phyloP scores from a whole-genome alignment of 164 flowering plant genomes.

The Vitis cinerea region DNA sequence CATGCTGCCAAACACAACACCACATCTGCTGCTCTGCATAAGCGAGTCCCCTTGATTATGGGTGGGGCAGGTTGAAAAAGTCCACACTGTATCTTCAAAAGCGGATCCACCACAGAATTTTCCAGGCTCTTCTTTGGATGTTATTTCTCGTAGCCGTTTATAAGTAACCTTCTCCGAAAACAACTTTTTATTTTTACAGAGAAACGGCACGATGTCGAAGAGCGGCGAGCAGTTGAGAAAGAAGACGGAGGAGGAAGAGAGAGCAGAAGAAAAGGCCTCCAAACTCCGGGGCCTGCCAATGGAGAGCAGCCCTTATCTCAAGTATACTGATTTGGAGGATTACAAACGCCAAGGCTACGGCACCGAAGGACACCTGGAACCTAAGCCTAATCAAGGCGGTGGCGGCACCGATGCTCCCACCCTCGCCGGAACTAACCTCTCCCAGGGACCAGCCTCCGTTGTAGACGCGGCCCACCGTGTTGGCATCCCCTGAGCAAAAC shows the following conservation, averaged over 20 bases:
- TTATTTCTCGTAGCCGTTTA: no score
- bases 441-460: neutral
- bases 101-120: no score
- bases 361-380: constrained; percentile 19
- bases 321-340: constrained; percentile 23
- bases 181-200: neutral
- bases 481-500: no score
- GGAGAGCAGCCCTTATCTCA: constrained; percentile 24
- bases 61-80: no score
- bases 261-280: neutral
- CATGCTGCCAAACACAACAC: no score
- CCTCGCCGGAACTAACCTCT: constrained; percentile 14
- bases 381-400: constrained; percentile 15
- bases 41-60: no score
- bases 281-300: constrained; percentile 14
- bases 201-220: constrained; percentile 1
- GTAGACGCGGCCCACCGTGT: no score
- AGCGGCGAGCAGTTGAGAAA: constrained; percentile 1
- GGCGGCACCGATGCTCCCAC: constrained; percentile 25
- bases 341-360: constrained; percentile 25
- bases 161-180: no score
- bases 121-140: no score
- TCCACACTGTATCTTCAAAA: no score
- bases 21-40: no score
- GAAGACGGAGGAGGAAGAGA: neutral